Evolutionary conservation across 2,329 filamentous ascomycete genomes (phyloP).

Genomic region (Neoscytalidium dimidiatum): DNA sequence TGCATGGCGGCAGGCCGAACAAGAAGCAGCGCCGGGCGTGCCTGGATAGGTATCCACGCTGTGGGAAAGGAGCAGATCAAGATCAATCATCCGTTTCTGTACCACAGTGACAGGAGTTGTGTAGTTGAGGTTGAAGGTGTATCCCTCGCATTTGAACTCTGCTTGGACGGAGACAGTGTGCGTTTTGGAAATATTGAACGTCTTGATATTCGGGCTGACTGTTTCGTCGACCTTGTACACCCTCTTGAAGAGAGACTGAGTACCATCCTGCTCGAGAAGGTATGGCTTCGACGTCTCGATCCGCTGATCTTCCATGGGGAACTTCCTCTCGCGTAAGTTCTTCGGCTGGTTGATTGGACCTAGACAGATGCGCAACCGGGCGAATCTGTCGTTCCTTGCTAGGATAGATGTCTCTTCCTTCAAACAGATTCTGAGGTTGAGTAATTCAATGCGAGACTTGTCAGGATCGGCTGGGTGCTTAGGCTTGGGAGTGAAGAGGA

Average conservation of each 20-base stretch:
- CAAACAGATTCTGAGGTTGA: not conserved
- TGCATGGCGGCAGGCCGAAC: not conserved
- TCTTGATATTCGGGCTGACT: constrained; percentile 37
- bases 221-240: constrained; percentile 36
- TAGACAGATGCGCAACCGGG: constrained; percentile 30
- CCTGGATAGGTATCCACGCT: not conserved
- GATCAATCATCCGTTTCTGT: not conserved
- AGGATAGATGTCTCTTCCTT: not conserved
- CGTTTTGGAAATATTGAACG: constrained; percentile 34
- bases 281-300: constrained; percentile 27
- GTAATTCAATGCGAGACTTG: not conserved
- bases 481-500: not conserved
- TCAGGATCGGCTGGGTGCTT: not conserved
- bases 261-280: constrained; percentile 26
- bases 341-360: constrained; percentile 26
- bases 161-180: constrained; percentile 32
- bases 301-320: constrained; percentile 31
- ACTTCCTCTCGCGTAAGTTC: constrained; percentile 21
- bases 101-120: not conserved
- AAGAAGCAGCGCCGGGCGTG: not conserved
- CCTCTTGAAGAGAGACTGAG: constrained; percentile 28
- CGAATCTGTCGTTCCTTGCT: constrained; percentile 32
- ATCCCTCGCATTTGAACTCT: constrained; percentile 30
- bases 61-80: not conserved
- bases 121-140: constrained; percentile 30